Base-by-base conservation (phyloP, 1,284 basidiomycete genomes). In the Lentinula novae-zelandiae region DNA sequence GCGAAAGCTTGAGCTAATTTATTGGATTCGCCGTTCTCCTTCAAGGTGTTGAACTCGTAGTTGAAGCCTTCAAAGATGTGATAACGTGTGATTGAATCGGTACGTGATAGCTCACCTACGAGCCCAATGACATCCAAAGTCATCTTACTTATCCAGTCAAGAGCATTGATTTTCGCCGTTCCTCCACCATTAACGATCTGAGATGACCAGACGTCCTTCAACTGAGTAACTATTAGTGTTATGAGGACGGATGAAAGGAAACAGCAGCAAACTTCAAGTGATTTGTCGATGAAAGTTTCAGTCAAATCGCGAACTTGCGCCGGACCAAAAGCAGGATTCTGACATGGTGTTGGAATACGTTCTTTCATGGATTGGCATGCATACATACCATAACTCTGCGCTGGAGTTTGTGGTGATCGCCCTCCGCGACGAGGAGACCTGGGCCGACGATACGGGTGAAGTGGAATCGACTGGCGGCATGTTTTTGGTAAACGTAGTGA, bases 111-210 rank as follows among this genome's bases (percentile, higher is more conserved):
- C n/a, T 44, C 38, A 80, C 87, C 87, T 27, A 88, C 85, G 10
- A 82, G 73, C 8, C 87, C 87, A 59, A 92, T 90, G 33, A 89
- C 77, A 65, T 91, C 88, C 38, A 91, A 73, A 0, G 89, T 90
- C 62, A 78, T 76, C 58, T 77, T 78, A 48, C 76, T 82, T 10
- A 90, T 69, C 76, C 82, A 85, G 0, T 77, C 70, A 3, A 86
- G 71, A 1, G 83, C 78, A 60, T 90, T 82, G 36, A 83, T 68
- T 2, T 65, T 71, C 0, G 64, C 70, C 17, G 60, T 63, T 17
- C 67, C 74, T n/a, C 65, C 64, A 53, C 69, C 61, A 61, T 71
- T 71, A 22, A 64, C 57, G 31, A 72, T 65, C 58, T 79, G 70
- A 1, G 63, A 56, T 2, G 62, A 64, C 80, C 76, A 82, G n/a